phyloP scores from a whole-genome alignment of 164 flowering plant species.

The Nymphaea thermarum region DNA sequence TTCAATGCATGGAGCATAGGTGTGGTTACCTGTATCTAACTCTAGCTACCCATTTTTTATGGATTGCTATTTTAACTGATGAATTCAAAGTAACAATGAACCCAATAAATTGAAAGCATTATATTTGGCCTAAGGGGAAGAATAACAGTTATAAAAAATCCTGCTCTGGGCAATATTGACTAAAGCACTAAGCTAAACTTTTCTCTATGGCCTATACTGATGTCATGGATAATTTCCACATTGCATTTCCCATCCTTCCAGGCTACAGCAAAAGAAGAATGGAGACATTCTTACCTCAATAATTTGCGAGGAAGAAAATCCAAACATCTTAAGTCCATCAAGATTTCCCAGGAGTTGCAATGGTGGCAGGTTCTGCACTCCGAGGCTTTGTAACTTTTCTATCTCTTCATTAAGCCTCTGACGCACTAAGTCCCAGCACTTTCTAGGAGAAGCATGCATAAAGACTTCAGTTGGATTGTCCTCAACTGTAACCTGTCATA shows the following conservation, averaged over 20 bases:
- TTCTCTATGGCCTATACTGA: neutral
- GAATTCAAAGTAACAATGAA: too few species aligned
- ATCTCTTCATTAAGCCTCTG: conserved; percentile 43
- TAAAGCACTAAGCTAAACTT: neutral
- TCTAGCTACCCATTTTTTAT: too few species aligned
- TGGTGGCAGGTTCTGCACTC: conserved; percentile 17
- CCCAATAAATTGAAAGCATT: neutral
- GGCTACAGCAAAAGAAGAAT: neutral
- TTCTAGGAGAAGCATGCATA: conserved; percentile 29
- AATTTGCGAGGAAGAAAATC: conserved; percentile 45
- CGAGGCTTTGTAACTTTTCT: conserved; percentile 12
- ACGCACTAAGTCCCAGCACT: conserved; percentile 76
- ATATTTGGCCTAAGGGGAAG: neutral
- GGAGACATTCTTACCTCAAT: conserved; percentile 33
- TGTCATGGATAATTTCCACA: too few species aligned
- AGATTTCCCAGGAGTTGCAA: conserved; percentile 20
- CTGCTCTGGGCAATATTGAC: neutral
- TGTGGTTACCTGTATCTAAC: too few species aligned
- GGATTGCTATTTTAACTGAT: too few species aligned
- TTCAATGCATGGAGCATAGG: too few species aligned
- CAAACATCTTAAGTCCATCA: conserved; percentile 76
- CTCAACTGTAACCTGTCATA: conserved; percentile 56
- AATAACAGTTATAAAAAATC: neutral
- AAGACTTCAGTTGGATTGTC: conserved; percentile 39
- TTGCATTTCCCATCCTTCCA: neutral